Base-by-base conservation (phyloP, 2,329 filamentous ascomycete species). In the Colletotrichum phormii region DNA sequence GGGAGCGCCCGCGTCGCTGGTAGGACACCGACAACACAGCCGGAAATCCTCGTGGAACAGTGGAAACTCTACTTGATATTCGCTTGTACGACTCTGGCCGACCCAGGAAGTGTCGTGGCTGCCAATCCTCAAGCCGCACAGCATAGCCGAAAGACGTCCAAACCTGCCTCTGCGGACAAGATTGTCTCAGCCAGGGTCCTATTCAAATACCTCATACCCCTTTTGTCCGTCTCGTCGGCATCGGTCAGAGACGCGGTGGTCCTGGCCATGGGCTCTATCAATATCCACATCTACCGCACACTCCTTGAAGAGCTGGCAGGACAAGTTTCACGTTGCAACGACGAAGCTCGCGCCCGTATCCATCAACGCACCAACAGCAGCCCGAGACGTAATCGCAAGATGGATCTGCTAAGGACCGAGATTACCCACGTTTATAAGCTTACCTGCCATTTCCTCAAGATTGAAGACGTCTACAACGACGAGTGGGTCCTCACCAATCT, bases 51-150 rank as follows among this genome's bases (percentile, higher is more conserved):
- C 70, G 91, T 99, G 71, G 97, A 98, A 82, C 97, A 99, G 80
- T 99, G 96, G 96, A 98, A 98, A 82, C 86, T 98, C 2, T 98
- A 98, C 81, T 88, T 99, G 31, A 95, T 98, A 67, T 98, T 99
- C 84, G 97, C 96, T 11, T 99, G 97, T 82, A 98, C 96, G 11
- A 98, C 97, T 0, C 87, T 99, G 69, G 95, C 94, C 49, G 97
- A 97, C 76, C 90, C 94, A 11, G 95, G 95, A 11, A 90, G 86
- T 68, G 87, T 87, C 26, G 89, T 91, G 67, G 86, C 92, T 35
- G 85, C 87, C 13, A 85, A 86, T 2, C 82, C 85, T 7, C 87
- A 87, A 77, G 88, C 88, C 74, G 88, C 88, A 49, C 93, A 97
- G 75, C 96, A 98, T 81, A 88, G 90, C 5, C 90, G 96, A 55